These are phyloP conservation scores for Camelina hispida DNA, from an alignment of 345 rosid species.

Conservation along the genomic window DNA sequence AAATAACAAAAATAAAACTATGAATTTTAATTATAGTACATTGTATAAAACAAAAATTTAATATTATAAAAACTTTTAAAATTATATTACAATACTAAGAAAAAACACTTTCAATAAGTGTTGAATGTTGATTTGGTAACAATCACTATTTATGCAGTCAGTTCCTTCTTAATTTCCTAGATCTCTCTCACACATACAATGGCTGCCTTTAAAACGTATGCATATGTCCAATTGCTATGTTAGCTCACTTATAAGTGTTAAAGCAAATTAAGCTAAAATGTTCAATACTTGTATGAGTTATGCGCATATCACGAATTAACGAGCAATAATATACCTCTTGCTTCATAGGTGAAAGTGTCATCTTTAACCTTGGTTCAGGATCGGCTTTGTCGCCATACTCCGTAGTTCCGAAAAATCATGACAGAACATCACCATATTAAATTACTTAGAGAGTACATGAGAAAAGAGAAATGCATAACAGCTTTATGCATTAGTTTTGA, in stretches of 20 bases:
- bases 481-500: no score
- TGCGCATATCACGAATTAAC: constrained; percentile 16
- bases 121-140: no score
- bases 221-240: constrained; percentile 16
- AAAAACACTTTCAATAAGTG: no score
- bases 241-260: constrained; percentile 16
- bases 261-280: background rate
- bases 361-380: constrained; percentile 76
- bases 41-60: no score
- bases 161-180: no score
- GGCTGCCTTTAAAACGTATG: constrained; percentile 12
- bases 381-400: constrained; percentile 59
- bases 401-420: constrained; percentile 72
- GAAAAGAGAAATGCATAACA: no score
- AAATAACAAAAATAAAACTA: no score
- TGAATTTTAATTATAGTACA: no score
- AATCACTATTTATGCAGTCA: no score
- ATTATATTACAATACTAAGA: no score
- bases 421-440: constrained; percentile 33
- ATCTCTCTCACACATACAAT: constrained; percentile 14
- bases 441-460: background rate
- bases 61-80: no score
- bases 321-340: constrained; percentile 63
- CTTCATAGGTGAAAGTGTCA: constrained; percentile 76
- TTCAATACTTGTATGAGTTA: constrained; percentile 14